Evolutionary conservation across 768 basidiomycete genomes (phyloP).

Genomic region (Suillus bovinus): DNA sequence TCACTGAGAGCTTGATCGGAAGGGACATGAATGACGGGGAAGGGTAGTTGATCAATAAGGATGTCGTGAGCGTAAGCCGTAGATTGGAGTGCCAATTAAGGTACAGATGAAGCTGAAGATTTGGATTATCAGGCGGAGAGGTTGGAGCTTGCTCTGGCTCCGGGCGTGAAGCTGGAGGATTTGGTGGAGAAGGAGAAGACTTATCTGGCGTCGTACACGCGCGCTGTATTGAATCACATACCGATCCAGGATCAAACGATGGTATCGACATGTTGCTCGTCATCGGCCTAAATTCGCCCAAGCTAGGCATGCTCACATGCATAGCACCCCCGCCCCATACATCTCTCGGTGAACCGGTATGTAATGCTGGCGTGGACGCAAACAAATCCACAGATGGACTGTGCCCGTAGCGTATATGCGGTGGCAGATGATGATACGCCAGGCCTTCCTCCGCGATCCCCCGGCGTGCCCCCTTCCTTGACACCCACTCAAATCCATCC

Average conservation of each 20-base stretch:
- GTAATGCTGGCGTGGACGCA: conserved; percentile 50
- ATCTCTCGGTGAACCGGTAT: conserved; percentile 39
- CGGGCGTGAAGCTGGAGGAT: conserved; percentile 14
- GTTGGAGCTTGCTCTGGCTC: conserved; percentile 28
- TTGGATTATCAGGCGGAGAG: conserved; percentile 44
- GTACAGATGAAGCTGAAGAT: conserved; percentile 87
- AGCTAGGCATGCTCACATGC: conserved; percentile 38
- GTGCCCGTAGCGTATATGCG: conserved; percentile 68
- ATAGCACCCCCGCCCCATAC: conserved; percentile 39
- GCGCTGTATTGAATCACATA: conserved; percentile 14
- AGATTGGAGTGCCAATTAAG: conserved; percentile 87
- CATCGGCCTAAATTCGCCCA: conserved; percentile 37
- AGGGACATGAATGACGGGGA: conserved; percentile 96
- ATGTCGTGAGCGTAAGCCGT: conserved; percentile 86
- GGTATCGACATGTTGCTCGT: conserved; percentile 10
- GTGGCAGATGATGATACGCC: conserved; percentile 70
- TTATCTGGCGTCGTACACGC: conserved; percentile 18
- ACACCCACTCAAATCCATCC: conserved; percentile 85
- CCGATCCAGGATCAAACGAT: conserved; percentile 23
- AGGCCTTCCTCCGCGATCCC: conserved; percentile 52
- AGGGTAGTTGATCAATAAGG: conserved; percentile 95
- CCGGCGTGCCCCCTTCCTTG: conserved; percentile 57
- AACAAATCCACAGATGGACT: conserved; percentile 60
- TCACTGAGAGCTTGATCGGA: conserved; percentile 92
- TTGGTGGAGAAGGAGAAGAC: conserved; percentile 14